Evolutionary conservation across 2,329 filamentous ascomycete species (phyloP), one percentile per base, ranked within the genome.

Genomic region (Huntiella moniliformis): DNA sequence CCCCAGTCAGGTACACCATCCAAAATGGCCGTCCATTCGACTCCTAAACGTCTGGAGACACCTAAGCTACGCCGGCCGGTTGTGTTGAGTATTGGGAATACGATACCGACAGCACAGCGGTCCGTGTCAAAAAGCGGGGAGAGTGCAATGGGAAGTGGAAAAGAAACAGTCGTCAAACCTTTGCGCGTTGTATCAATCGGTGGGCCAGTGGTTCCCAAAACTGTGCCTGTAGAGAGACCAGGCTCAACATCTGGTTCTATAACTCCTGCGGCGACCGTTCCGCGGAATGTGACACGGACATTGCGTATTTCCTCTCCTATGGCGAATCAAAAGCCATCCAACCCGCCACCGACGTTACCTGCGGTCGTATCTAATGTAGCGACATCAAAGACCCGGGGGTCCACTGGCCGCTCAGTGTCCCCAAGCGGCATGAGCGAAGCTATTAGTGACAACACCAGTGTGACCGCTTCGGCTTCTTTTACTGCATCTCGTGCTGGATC

Each of bases 391-490:
- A 28, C 22, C 22, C 22, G 22, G 7, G 22, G 22, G 10, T 28
- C 22, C 15, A 31, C 28, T 10, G 31, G 37, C 11, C 32, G 16
- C 12, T 38, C 41, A 15, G 12, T 12, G 28, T 15, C 28, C n/a
- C 48, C 48, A 5, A 50, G 42, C 1, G 81, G 82, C 0, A 72
- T 65, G 1, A 86, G 80, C 55, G 82, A 87, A 55, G 66, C 75
- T 47, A 67, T 83, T 33, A 85, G 80, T n/a, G 82, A 88, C 56
- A 83, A 73, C 46, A 76, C 81, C 8, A 86, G 80, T 0, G 65
- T 86, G 16, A 69, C 83, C 4, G 22, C 22, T 28, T 87, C 82
- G 12, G 70, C 76, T 2, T 82, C 81, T 2, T 62, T 81, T 32
- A 83, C 71, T 1, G 65, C 67, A 12, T 76, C 82, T 11, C 73